Evolutionary conservation across 495 filamentous ascomycete species (phyloP).

Genomic region (Penicillium taxi): DNA sequence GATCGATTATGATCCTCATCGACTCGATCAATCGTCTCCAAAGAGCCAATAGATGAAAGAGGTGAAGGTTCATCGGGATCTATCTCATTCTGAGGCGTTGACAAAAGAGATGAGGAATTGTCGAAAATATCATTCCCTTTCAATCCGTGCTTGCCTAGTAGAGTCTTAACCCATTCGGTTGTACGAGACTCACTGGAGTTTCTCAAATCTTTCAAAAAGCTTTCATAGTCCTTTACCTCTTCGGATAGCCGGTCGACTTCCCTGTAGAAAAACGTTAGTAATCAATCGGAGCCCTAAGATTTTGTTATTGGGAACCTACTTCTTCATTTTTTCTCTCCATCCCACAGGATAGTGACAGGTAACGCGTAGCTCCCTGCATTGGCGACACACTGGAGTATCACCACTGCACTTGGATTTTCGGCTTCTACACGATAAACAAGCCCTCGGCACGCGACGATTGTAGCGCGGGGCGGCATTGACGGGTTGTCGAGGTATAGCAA

Average conservation of each 20-base stretch:
- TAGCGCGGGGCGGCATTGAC: slow-evolving; percentile 23
- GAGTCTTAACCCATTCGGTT: slow-evolving; percentile 24
- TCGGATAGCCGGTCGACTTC: slow-evolving; percentile 33
- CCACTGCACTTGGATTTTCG: slow-evolving; percentile 60
- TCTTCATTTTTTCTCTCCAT: slow-evolving; percentile 52
- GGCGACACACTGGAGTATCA: slow-evolving; percentile 47
- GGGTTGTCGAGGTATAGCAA: slow-evolving; percentile 42
- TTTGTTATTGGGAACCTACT: slow-evolving; percentile 19
- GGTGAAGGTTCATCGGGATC: slow-evolving; percentile 5
- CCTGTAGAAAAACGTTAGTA: slow-evolving; percentile 17
- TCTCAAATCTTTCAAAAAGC: slow-evolving; percentile 33
- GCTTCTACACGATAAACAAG: slow-evolving; percentile 66
- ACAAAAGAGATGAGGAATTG: slow-evolving; percentile 1
- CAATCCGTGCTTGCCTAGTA: slow-evolving; percentile 24
- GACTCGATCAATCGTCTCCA: slow-evolving; percentile 46
- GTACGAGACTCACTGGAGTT: slow-evolving; percentile 23
- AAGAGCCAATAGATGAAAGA: slow-evolving; percentile 47
- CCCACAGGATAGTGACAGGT: slow-evolving; percentile 48
- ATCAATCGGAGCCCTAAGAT: neutral
- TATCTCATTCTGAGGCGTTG: slow-evolving; percentile 7
- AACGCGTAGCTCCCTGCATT: slow-evolving; percentile 48
- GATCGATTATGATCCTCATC: slow-evolving; percentile 48
- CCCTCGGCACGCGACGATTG: slow-evolving; percentile 42
- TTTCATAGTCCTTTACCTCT: slow-evolving; percentile 47
- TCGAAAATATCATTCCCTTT: slow-evolving; percentile 1